phyloP scores from a whole-genome alignment of 371 early-diverging fungal species.

The Capniomyces stellatus region DNA sequence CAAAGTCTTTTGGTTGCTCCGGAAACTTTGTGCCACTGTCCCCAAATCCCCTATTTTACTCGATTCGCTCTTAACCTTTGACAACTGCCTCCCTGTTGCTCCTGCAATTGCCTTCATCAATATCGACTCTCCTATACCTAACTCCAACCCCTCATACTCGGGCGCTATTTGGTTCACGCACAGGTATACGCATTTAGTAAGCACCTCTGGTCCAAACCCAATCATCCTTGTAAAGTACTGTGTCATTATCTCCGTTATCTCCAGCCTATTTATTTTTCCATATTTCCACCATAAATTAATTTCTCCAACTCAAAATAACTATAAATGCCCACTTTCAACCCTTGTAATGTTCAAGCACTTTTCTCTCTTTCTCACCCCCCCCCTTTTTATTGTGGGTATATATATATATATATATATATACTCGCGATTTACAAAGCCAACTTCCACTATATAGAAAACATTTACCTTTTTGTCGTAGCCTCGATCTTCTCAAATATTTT shows the following conservation, averaged over 20 bases:
- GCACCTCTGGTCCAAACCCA: slow-evolving; percentile 39
- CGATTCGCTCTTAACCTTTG: slow-evolving; percentile 62
- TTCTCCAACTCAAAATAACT: no score
- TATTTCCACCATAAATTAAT: slow-evolving; percentile 13
- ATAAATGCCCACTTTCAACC: no score
- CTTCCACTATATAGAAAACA: background rate
- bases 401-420: background rate
- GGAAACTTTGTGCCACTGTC: slow-evolving; percentile 68
- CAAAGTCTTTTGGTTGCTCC: slow-evolving; percentile 53
- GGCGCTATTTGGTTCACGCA: slow-evolving; percentile 81
- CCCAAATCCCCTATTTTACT: slow-evolving; percentile 81
- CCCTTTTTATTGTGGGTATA: background rate
- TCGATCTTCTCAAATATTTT: slow-evolving; percentile 74
- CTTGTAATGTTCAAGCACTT: slow-evolving; percentile 6
- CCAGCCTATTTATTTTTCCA: slow-evolving; percentile 28
- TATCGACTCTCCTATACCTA: slow-evolving; percentile 89
- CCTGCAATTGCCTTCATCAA: slow-evolving; percentile 86
- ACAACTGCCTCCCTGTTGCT: slow-evolving; percentile 59
- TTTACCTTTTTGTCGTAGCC: slow-evolving; percentile 46
- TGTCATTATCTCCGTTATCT: slow-evolving; percentile 61
- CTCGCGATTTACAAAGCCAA: background rate
- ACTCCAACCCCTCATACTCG: slow-evolving; percentile 88
- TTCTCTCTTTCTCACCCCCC: background rate
- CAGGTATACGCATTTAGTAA: slow-evolving; percentile 66
- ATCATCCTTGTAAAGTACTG: slow-evolving; percentile 62